These are phyloP conservation scores for Hordeum vulgare DNA, from an alignment of 176 grass and related monocot genomes.

Conservation along the genomic window DNA sequence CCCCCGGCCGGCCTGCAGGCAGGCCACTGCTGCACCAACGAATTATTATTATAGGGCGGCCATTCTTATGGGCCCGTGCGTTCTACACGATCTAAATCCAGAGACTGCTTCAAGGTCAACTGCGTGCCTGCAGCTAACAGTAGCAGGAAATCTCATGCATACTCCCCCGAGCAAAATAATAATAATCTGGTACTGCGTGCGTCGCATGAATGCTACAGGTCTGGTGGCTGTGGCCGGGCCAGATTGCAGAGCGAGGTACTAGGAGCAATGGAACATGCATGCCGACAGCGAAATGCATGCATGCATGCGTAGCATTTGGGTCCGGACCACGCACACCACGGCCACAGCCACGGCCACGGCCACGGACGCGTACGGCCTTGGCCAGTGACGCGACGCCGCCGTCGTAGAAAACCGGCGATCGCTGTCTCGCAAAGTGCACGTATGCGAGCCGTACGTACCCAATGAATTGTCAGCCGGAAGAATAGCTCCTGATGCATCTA, in stretches of 20 bases:
- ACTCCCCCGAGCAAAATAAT: no score
- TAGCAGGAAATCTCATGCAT: no score
- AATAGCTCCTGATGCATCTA: background rate
- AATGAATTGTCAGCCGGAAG: background rate
- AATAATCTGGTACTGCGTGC: no score
- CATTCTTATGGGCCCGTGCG: background rate
- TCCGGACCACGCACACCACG: background rate
- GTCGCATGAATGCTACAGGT: no score
- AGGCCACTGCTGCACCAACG: background rate
- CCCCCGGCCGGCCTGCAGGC: background rate
- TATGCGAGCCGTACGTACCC: background rate
- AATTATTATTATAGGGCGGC: background rate
- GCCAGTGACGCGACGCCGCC: background rate
- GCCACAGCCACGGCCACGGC: no score
- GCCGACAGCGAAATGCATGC: background rate
- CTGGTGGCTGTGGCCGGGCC: no score
- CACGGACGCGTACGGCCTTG: background rate
- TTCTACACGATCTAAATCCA: background rate
- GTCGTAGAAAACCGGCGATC: background rate
- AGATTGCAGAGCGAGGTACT: no score
- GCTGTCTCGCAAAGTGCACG: background rate
- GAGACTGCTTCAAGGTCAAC: background rate
- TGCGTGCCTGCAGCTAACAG: no score
- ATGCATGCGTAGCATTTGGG: background rate
- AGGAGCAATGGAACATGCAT: no score